phyloP scores from a whole-genome alignment of 768 basidiomycete species.

The Psilocybe cubensis region DNA sequence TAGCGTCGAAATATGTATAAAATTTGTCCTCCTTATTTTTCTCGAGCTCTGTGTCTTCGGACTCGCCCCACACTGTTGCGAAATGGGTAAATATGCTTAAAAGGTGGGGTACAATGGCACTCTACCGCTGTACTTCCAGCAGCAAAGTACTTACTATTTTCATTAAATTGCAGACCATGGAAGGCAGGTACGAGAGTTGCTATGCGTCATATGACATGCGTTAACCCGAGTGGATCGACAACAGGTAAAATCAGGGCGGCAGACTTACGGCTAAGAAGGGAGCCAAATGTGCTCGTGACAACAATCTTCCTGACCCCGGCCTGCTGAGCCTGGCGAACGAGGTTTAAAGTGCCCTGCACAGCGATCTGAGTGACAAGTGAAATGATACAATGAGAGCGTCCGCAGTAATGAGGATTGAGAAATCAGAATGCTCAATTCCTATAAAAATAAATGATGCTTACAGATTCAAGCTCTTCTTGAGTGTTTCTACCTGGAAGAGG shows the following conservation, averaged over 20 bases:
- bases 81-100: background rate
- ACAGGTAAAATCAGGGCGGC: background rate
- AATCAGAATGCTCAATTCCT: too few species aligned
- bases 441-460: conserved; percentile 7
- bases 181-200: conserved; percentile 21
- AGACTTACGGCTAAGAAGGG: conserved; percentile 30
- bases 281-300: conserved; percentile 37
- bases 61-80: conserved; percentile 36
- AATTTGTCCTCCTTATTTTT: conserved; percentile 28
- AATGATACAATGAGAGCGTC: background rate
- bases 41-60: conserved; percentile 33
- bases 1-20: conserved; percentile 44
- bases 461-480: conserved; percentile 28
- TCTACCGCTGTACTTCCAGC: too few species aligned
- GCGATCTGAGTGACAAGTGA: conserved; percentile 33
- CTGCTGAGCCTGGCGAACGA: conserved; percentile 39
- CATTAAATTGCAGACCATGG: conserved; percentile 17
- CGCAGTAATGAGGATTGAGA: background rate
- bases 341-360: conserved; percentile 42
- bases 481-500: conserved; percentile 32
- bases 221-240: background rate
- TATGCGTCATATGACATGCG: background rate
- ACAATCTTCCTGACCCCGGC: conserved; percentile 40
- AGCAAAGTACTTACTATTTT: conserved; percentile 9
- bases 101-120: too few species aligned